Percentiles rank a stretch among this genome's conserved stretches.
Evolutionary conservation across 352 stramenopile genomes (phyloP).

Genomic region (Phytophthora pseudosyringae): DNA sequence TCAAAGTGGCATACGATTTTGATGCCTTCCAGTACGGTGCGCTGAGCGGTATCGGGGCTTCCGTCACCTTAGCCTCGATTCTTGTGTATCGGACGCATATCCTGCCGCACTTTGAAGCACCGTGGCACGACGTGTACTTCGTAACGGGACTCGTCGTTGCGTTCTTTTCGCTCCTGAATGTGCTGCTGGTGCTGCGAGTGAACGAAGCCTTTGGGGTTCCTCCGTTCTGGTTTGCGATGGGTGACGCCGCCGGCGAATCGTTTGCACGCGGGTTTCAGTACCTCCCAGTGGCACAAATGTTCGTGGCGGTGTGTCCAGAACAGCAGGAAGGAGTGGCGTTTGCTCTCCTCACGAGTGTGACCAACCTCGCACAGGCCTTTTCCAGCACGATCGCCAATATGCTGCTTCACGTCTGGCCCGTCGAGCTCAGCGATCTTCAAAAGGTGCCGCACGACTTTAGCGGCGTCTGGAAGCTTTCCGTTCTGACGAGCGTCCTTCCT

Average conservation of each 20-base stretch:
- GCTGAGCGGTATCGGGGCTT: conserved; percentile 69
- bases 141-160: conserved; percentile 63
- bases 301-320: conserved; percentile 75
- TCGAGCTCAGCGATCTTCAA: conserved; percentile 68
- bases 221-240: conserved; percentile 81
- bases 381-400: conserved; percentile 82
- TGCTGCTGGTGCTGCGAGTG: conserved; percentile 68
- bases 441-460: conserved; percentile 46
- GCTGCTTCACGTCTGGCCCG: conserved; percentile 72
- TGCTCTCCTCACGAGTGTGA: conserved; percentile 78
- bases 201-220: conserved; percentile 68
- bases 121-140: conserved; percentile 75
- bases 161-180: conserved; percentile 73
- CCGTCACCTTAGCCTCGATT: conserved; percentile 69
- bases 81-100: conserved; percentile 62
- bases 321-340: conserved; percentile 81
- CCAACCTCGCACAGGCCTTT: conserved; percentile 74
- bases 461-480: conserved; percentile 82
- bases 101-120: conserved; percentile 41
- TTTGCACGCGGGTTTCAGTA: conserved; percentile 84
- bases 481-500: conserved; percentile 66
- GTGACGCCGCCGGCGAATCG: conserved; percentile 66
- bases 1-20: conserved; percentile 75
- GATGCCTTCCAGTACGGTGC: conserved; percentile 82
- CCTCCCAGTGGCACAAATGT: conserved; percentile 78